Base-by-base conservation (phyloP, 768 basidiomycete species). In the Dioszegia aurantiaca region DNA sequence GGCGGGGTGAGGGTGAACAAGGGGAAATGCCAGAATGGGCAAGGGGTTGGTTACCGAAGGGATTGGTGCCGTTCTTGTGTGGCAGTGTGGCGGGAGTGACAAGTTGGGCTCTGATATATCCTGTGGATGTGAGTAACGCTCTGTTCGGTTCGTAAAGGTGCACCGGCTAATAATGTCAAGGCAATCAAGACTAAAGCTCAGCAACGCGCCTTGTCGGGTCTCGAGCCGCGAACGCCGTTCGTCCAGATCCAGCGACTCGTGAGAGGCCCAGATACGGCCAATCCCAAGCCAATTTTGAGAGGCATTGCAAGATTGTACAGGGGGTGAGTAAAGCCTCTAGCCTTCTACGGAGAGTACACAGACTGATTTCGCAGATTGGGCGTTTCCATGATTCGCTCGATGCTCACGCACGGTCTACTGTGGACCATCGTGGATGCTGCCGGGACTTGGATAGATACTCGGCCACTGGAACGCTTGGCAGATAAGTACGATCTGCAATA, bases 321-420 rank as follows among this genome's bases (percentile, higher is more conserved):
- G 60, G 95, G 94, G 54, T 97, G 49, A 90, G 93, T 55, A 19
- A 39, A 1, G 2, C 3, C 45, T 24, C 44, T 37, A 17, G 1
- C 9, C 28, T n/a, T 26, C 11, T 46, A 52, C n/a, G 36, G 31
- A 26, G 8, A 30, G 33, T 14, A n/a, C 5, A 17, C n/a, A 31
- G n/a, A 44, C 56, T 62, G 56, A 58, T 27, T 19, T 43, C 6
- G 0, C 40, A 75, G 77, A 6, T 61, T 78, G 19, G 77, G 77
- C 9, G 89, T 99, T 63, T 94, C 90, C 61, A 93, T 93, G 39
- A 76, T 89, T 51, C 84, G 95, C 52, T 92, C 88, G 67, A 87
- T 94, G 69, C 89, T 91, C 30, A 94, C 91, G 6, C 93, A 95
- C 64, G 93, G 93, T 21, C 80, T 94, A 37, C 80, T 93, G 49